Conservation (phyloP, 805 yeast species). For the Jamesozyma gamospora region DNA sequence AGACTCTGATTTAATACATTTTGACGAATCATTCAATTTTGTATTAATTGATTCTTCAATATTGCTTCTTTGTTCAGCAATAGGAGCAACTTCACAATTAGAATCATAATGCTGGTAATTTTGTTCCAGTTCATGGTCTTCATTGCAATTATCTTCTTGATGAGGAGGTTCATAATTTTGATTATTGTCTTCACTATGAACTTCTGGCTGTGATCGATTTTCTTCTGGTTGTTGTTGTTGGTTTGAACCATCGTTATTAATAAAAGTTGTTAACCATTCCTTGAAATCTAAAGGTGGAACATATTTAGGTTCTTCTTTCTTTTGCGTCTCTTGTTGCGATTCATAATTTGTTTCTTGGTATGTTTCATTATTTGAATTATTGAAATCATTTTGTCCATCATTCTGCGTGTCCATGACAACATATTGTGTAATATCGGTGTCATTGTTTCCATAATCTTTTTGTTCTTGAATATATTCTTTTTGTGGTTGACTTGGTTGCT, state of each 20-base stretch:
- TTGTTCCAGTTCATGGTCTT: background rate
- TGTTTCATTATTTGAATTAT: background rate
- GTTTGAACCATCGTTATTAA: slow-evolving; percentile 6
- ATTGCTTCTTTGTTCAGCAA: too few relatives aligned
- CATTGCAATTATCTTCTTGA: background rate
- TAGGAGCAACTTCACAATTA: too few relatives aligned
- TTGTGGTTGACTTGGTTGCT: background rate
- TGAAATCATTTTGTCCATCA: too few relatives aligned
- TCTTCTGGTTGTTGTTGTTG: background rate
- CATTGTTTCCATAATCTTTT: background rate
- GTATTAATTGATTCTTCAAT: too few relatives aligned
- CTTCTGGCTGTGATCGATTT: background rate
- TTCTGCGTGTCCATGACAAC: too few relatives aligned
- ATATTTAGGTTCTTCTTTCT: slow-evolving; percentile 1
- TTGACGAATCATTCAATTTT: too few relatives aligned
- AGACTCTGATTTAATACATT: too few relatives aligned
- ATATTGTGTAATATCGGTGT: too few relatives aligned
- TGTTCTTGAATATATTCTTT: background rate
- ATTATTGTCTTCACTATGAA: too few relatives aligned
- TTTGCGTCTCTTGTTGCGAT: background rate
- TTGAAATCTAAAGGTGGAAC: slow-evolving; percentile 9
- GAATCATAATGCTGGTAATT: background rate
- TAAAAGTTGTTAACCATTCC: slow-evolving; percentile 13
- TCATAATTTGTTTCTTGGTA: background rate
- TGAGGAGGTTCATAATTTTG: too few relatives aligned